These are phyloP conservation scores for Lipomyces lipofer DNA, from an alignment of 805 yeast species.

Conservation along the genomic window DNA sequence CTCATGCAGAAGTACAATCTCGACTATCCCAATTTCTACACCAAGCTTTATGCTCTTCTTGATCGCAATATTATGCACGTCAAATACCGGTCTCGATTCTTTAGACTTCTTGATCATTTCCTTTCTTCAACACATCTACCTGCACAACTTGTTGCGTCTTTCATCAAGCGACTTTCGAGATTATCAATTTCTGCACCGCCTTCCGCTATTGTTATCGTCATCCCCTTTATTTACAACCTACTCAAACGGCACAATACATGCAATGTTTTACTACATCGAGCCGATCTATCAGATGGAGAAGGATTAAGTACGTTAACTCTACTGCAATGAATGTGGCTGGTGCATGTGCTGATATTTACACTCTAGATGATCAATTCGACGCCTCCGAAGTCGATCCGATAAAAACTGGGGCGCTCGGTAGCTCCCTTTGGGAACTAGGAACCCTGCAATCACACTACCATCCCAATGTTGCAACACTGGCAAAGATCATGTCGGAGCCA, in stretches of 20 bases:
- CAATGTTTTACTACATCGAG: constrained; percentile 77
- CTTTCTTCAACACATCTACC: constrained; percentile 86
- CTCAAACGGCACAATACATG: constrained; percentile 91
- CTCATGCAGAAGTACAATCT: constrained; percentile 78
- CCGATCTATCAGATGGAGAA: constrained; percentile 26
- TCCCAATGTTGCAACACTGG: constrained; percentile 91
- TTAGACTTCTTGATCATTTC: constrained; percentile 83
- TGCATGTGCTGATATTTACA: not conserved
- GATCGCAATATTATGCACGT: constrained; percentile 75
- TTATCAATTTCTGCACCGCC: constrained; percentile 78
- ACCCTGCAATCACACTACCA: constrained; percentile 82
- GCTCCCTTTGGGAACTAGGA: constrained; percentile 91
- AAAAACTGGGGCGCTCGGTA: constrained; percentile 72
- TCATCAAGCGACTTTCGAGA: constrained; percentile 78
- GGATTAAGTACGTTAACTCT: constrained; percentile 12
- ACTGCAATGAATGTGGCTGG: not conserved
- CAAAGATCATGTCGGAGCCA: constrained; percentile 85
- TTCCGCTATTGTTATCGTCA: constrained; percentile 78
- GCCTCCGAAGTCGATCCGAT: constrained; percentile 69
- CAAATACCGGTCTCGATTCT: constrained; percentile 79
- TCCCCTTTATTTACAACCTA: constrained; percentile 90
- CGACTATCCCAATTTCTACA: constrained; percentile 88
- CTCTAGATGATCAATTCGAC: constrained; percentile 62
- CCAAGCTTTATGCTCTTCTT: constrained; percentile 75
- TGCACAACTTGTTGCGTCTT: constrained; percentile 79